Conservation (phyloP, 441 rosid species). For the Hypseocharis bilobata region DNA sequence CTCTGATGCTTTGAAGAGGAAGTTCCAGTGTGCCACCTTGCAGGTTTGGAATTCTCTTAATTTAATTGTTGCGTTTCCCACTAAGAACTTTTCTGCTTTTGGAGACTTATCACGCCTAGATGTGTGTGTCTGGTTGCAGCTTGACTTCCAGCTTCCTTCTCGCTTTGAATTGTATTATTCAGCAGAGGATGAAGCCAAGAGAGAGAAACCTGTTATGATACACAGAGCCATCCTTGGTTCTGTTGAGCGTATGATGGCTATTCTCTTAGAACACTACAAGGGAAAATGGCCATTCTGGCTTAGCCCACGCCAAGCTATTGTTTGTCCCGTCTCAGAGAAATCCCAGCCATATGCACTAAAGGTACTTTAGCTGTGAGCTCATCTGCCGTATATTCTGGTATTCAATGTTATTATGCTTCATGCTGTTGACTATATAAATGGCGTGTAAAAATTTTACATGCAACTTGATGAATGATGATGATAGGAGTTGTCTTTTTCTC, state of each 20-base stretch:
- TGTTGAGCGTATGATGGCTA: slow-evolving; percentile 94
- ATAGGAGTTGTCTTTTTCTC: neutral
- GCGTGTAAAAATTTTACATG: neutral
- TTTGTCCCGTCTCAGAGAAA: slow-evolving; percentile 89
- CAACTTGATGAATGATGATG: too few species aligned
- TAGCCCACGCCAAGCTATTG: slow-evolving; percentile 97
- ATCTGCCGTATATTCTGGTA: slow-evolving; percentile 1
- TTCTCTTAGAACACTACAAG: slow-evolving; percentile 88
- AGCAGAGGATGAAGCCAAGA: slow-evolving; percentile 82
- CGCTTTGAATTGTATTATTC: slow-evolving; percentile 78
- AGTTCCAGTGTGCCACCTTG: slow-evolving; percentile 88
- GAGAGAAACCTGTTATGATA: slow-evolving; percentile 79
- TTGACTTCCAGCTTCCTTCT: slow-evolving; percentile 91
- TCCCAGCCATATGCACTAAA: slow-evolving; percentile 58
- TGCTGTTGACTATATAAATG: neutral
- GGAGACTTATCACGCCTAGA: slow-evolving; percentile 17
- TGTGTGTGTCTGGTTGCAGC: slow-evolving; percentile 43
- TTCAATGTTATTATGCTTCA: neutral
- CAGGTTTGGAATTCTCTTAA: slow-evolving; percentile 45
- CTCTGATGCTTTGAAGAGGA: slow-evolving; percentile 87
- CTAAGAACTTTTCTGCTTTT: neutral
- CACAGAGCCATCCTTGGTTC: slow-evolving; percentile 96
- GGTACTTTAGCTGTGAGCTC: slow-evolving; percentile 36
- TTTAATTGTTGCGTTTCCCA: slow-evolving; percentile 6
- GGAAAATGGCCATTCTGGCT: slow-evolving; percentile 99